These are phyloP conservation scores for Rhizopus sp. DNA, from an alignment of 371 early-diverging fungal species.

Conservation along the genomic window DNA sequence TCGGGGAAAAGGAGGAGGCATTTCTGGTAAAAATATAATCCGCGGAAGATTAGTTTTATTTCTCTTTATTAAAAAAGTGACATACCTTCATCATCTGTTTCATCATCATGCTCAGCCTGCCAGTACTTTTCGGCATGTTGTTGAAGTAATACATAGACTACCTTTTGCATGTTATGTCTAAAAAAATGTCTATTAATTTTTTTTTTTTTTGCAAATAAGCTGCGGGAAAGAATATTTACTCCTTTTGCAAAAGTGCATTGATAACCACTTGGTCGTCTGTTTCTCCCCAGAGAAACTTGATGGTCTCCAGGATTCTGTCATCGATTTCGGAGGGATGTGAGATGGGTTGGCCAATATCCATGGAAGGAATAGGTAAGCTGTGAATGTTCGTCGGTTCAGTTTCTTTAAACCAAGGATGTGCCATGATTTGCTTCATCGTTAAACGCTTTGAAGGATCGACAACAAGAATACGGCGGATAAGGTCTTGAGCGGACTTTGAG, in stretches of 20 bases:
- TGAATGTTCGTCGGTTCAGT: conserved; percentile 34
- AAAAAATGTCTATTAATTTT: neutral
- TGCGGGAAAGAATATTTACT: conserved; percentile 23
- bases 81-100: conserved; percentile 23
- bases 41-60: conserved; percentile 4
- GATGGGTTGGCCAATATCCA: conserved; percentile 44
- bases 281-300: conserved; percentile 51
- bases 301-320: conserved; percentile 47
- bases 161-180: conserved; percentile 58
- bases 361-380: conserved; percentile 45
- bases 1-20: conserved; percentile 17
- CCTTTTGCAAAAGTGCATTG: conserved; percentile 43
- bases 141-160: conserved; percentile 49
- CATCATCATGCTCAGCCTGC: conserved; percentile 51
- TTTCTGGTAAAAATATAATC: no score
- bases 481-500: conserved; percentile 64
- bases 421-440: conserved; percentile 49
- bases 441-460: conserved; percentile 47
- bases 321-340: conserved; percentile 41
- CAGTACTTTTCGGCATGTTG: conserved; percentile 51
- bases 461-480: conserved; percentile 50
- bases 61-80: neutral
- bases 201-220: conserved; percentile 5
- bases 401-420: conserved; percentile 51
- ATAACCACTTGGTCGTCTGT: conserved; percentile 36